A percentile compares a stretch with the other conserved stretches of the same genome.
These are phyloP conservation scores for Didymella arachidicola DNA, from an alignment of 2,329 filamentous ascomycete species.

Conservation along the genomic window DNA sequence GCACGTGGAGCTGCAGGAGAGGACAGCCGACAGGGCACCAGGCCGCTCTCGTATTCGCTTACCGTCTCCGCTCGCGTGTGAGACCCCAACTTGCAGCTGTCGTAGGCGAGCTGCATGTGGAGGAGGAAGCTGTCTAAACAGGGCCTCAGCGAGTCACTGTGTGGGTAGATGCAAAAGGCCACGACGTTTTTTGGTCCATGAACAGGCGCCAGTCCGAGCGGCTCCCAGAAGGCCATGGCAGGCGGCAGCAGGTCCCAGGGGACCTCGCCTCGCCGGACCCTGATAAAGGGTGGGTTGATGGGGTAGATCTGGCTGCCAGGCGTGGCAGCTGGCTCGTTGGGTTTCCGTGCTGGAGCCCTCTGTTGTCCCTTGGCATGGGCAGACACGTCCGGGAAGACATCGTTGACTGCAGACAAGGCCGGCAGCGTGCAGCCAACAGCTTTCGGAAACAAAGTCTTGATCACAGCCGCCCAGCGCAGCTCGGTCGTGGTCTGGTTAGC, in stretches of 20 bases:
- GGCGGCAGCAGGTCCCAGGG: constrained; percentile 77
- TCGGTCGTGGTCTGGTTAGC: constrained; percentile 29
- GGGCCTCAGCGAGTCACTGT: constrained; percentile 67
- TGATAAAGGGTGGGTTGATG: constrained; percentile 74
- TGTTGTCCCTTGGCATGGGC: constrained; percentile 48
- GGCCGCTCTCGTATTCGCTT: constrained; percentile 46
- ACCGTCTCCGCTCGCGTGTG: constrained; percentile 59
- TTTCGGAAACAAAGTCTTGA: constrained; percentile 43
- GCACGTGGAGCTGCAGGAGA: constrained; percentile 29
- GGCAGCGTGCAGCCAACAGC: constrained; percentile 44
- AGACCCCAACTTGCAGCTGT: constrained; percentile 74
- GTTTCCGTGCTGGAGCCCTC: constrained; percentile 41
- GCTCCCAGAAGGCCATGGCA: constrained; percentile 82
- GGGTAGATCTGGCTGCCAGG: constrained; percentile 43
- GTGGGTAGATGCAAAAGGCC: constrained; percentile 74
- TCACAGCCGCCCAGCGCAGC: constrained; percentile 32
- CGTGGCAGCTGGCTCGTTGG: constrained; percentile 38
- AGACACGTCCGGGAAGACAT: constrained; percentile 54
- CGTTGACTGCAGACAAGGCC: constrained; percentile 51
- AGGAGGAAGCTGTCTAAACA: constrained; percentile 70
- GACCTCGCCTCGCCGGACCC: constrained; percentile 73
- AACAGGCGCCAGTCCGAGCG: constrained; percentile 75
- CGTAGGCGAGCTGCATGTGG: constrained; percentile 74
- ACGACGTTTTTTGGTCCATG: constrained; percentile 75
- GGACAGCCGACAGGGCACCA: constrained; percentile 42